Conservation (phyloP, 1,284 basidiomycete genomes). For the Cryptococcus sp. region DNA sequence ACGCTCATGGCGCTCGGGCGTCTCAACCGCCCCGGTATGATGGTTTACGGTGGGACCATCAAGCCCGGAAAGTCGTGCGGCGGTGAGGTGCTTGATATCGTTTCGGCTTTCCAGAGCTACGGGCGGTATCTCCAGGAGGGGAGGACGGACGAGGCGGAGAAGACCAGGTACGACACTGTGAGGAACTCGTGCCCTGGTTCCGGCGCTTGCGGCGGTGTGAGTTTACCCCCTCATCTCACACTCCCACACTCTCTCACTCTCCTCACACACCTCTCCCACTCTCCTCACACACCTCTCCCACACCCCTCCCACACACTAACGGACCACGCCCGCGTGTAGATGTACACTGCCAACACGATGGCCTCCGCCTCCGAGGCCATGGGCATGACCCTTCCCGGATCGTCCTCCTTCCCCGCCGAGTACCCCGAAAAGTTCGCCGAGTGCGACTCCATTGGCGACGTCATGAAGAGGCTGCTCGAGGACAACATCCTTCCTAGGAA, state of each 20-base stretch:
- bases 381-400: constrained; percentile 95
- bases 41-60: constrained; percentile 97
- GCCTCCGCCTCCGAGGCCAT: constrained; percentile 86
- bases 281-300: too few relatives aligned
- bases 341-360: constrained; percentile 95
- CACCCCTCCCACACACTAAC: neutral
- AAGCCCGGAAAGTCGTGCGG: constrained; percentile 76
- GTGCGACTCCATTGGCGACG: constrained; percentile 72
- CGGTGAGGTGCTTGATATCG: constrained; percentile 72
- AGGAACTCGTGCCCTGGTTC: constrained; percentile 91
- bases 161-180: constrained; percentile 74
- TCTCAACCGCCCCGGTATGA: constrained; percentile 87
- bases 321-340: constrained; percentile 20
- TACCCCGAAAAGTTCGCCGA: constrained; percentile 74
- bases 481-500: constrained; percentile 90
- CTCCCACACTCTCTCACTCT: too few relatives aligned
- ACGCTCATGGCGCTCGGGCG: constrained; percentile 89
- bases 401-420: constrained; percentile 89
- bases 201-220: constrained; percentile 90
- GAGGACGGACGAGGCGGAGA: constrained; percentile 75
- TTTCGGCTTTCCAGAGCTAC: constrained; percentile 93
- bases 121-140: constrained; percentile 89
- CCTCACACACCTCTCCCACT: too few relatives aligned
- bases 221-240: constrained; percentile 49
- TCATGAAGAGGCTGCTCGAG: constrained; percentile 80